A percentile compares a stretch with the other conserved stretches of the same genome.
These are phyloP conservation scores for Brettanomyces sp. DNA, from an alignment of 805 yeast species.

Conservation along the genomic window DNA sequence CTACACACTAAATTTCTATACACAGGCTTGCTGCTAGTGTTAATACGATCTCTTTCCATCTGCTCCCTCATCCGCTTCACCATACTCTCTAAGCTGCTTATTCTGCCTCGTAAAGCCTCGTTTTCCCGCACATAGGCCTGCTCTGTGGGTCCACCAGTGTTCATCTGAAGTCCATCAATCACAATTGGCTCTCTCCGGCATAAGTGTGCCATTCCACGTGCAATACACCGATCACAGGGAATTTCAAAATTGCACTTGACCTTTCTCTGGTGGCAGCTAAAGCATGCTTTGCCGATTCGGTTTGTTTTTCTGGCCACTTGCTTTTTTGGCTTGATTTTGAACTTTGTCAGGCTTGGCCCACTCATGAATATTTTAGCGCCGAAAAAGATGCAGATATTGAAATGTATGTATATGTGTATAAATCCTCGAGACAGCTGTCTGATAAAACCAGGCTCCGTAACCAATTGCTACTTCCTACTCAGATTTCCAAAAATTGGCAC, in stretches of 20 bases:
- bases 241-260: slow-evolving; percentile 38
- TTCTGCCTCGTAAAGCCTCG: slow-evolving; percentile 19
- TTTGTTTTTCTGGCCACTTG: slow-evolving; percentile 10
- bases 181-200: slow-evolving; percentile 27
- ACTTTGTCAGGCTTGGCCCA: no score
- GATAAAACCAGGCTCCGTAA: no score
- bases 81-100: slow-evolving; percentile 17
- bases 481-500: no score
- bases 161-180: slow-evolving; percentile 24
- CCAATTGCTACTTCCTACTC: no score
- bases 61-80: slow-evolving; percentile 3
- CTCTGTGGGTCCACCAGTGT: slow-evolving; percentile 16
- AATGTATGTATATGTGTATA: no score
- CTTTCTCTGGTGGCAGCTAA: slow-evolving; percentile 36
- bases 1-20: no score
- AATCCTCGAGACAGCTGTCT: no score
- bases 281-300: slow-evolving; percentile 34
- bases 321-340: no score
- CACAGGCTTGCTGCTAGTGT: no score
- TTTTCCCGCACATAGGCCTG: slow-evolving; percentile 19
- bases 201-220: slow-evolving; percentile 21
- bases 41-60: neutral
- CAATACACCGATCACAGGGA: slow-evolving; percentile 37
- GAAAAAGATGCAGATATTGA: no score
- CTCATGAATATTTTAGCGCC: no score